Base-by-base conservation (phyloP, 2,329 filamentous ascomycete genomes). In the Colletotrichum nymphaeae region DNA sequence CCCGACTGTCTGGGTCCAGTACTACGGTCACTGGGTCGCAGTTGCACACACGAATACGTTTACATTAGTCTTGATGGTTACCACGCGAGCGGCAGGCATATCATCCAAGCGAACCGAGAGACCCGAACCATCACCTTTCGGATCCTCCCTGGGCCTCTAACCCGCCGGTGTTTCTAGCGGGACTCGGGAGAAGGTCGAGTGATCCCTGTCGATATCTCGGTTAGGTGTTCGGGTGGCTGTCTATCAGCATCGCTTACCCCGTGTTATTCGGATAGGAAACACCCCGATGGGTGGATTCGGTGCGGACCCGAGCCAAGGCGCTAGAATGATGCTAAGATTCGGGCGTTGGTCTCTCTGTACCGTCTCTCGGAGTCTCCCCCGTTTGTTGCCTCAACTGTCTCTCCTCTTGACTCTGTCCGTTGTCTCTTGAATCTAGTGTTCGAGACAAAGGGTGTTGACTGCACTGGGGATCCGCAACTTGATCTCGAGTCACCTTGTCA, bases 161-260 rank as follows among this genome's bases (percentile, higher is more conserved):
- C 22, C 46, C 24, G 16, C 28, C 3, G 60, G 28, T 37, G 11
- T 28, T 30, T 7, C 52, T 28, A 32, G 37, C 24, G 59, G 5
- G 42, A 26, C 32, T 35, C 32, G 32, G 32, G 32, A 11, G 19
- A 42, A 30, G 22, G n/a, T n/a, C 19, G 22, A 8, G 5, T n/a
- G 3, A 64, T 16, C 22, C 62, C 28, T 53, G 62, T 64, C 62
- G 12, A 26, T 35, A 52, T 70, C 28, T 73, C 71, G 71, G 52
- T 53, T 69, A 28, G 66, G 26, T 11, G 56, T 26, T 70, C 60
- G 69, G 59, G 32, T 37, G 55, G 55, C 46, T 26, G 5, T 22
- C 42, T n/a, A 24, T 32, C 32, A 37, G 55, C 60, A 71, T 73
- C 71, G 71, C 67, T 73, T 71, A 73, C 19, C 71, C 42, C 71